These are phyloP conservation scores for Aspergillus olivimuriae DNA, from an alignment of 495 filamentous ascomycete genomes.

Conservation along the genomic window DNA sequence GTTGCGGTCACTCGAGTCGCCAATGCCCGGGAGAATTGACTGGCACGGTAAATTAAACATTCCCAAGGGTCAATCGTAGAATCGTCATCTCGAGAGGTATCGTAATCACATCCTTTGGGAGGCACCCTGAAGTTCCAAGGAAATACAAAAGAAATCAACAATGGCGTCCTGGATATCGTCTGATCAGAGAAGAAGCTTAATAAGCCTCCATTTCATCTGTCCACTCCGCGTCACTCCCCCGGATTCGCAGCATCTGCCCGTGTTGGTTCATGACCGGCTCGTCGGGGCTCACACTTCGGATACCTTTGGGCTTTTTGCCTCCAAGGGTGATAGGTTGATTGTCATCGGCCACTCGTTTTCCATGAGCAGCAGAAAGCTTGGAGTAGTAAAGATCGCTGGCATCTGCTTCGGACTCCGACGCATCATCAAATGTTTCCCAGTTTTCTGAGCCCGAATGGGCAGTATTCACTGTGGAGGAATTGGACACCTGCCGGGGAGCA, in stretches of 20 bases:
- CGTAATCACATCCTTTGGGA: slow-evolving; percentile 13
- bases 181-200: too few relatives aligned
- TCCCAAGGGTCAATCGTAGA: slow-evolving; percentile 12
- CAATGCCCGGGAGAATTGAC: background rate
- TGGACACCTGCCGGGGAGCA: slow-evolving; percentile 63
- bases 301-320: slow-evolving; percentile 50
- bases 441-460: slow-evolving; percentile 78
- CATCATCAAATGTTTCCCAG: slow-evolving; percentile 89
- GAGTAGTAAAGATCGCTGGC: slow-evolving; percentile 70
- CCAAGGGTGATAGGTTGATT: slow-evolving; percentile 40
- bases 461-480: slow-evolving; percentile 56
- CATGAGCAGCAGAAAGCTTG: slow-evolving; percentile 59
- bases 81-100: slow-evolving; percentile 16
- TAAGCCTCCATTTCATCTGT: slow-evolving; percentile 44
- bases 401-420: slow-evolving; percentile 67
- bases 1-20: slow-evolving; percentile 4
- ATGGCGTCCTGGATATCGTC: background rate
- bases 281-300: slow-evolving; percentile 42
- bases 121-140: slow-evolving; percentile 4
- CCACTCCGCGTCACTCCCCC: slow-evolving; percentile 45
- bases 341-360: slow-evolving; percentile 56
- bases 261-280: slow-evolving; percentile 26
- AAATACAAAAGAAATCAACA: slow-evolving; percentile 9
- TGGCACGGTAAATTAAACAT: slow-evolving; percentile 4
- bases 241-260: slow-evolving; percentile 34